Percentiles rank a stretch among this genome's conserved stretches.
These are phyloP conservation scores for Fusarium compactum DNA, from an alignment of 2,329 filamentous ascomycete species.

Conservation along the genomic window DNA sequence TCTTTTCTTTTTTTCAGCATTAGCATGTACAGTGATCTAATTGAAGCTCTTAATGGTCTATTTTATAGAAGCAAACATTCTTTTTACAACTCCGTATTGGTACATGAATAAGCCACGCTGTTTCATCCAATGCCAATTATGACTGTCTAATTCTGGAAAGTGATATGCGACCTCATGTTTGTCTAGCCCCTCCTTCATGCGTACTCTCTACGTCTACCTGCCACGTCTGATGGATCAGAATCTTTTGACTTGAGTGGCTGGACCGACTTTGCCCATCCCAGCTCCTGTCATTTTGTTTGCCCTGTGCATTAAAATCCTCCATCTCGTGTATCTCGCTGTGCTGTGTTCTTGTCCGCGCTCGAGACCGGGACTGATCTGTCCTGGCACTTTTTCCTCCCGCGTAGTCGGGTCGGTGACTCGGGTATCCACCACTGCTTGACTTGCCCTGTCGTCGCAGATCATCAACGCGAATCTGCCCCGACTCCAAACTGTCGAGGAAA, in stretches of 20 bases:
- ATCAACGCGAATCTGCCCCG: slow-evolving; percentile 48
- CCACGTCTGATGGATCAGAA: slow-evolving; percentile 49
- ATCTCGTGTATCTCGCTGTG: slow-evolving; percentile 33
- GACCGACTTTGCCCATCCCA: slow-evolving; percentile 40
- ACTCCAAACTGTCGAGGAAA: slow-evolving; percentile 48
- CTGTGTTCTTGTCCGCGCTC: slow-evolving; percentile 15
- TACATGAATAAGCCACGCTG: not conserved
- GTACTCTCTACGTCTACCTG: slow-evolving; percentile 45
- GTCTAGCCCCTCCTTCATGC: slow-evolving; percentile 3
- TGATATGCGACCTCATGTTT: slow-evolving; percentile 1
- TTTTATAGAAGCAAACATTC: not conserved
- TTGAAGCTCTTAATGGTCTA: slow-evolving; percentile 7
- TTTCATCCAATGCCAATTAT: not conserved
- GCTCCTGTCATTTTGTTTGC: slow-evolving; percentile 3
- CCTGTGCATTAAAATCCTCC: slow-evolving; percentile 16
- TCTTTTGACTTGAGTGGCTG: slow-evolving; percentile 47
- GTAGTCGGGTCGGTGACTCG: slow-evolving; percentile 37
- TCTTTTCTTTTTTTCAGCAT: not conserved
- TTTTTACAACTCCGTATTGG: not conserved
- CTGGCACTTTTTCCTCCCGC: slow-evolving; percentile 39
- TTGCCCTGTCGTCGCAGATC: slow-evolving; percentile 47
- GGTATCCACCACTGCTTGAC: slow-evolving; percentile 42
- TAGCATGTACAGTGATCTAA: too few species aligned
- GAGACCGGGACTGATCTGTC: slow-evolving; percentile 36
- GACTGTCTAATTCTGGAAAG: not conserved